Evolutionary conservation across 495 filamentous ascomycete species (phyloP).

Genomic region (Hyaloscypha finlandica): DNA sequence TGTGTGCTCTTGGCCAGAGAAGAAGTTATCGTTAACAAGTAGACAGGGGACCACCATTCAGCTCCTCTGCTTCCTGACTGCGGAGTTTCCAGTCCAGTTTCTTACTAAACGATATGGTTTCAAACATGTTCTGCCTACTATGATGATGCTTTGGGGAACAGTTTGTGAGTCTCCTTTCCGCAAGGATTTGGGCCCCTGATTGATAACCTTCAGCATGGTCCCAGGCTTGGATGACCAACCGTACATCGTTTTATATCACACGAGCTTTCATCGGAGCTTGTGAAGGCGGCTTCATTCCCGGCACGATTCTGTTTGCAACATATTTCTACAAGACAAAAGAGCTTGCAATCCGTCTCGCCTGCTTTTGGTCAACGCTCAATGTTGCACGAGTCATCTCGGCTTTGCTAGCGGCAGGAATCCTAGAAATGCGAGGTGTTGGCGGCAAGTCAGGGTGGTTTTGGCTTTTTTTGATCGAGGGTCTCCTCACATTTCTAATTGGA

Average conservation of each 20-base stretch:
- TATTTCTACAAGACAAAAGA: slow-evolving; percentile 78
- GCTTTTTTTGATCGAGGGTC: slow-evolving; percentile 54
- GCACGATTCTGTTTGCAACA: slow-evolving; percentile 63
- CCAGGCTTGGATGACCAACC: slow-evolving; percentile 51
- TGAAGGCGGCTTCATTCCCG: slow-evolving; percentile 67
- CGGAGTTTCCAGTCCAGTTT: slow-evolving; percentile 42
- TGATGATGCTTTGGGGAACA: slow-evolving; percentile 52
- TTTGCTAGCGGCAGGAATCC: slow-evolving; percentile 52
- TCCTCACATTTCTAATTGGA: slow-evolving; percentile 39
- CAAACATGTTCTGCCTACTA: slow-evolving; percentile 29
- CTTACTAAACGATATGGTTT: slow-evolving; percentile 38
- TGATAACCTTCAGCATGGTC: slow-evolving; percentile 31
- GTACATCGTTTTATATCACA: slow-evolving; percentile 60
- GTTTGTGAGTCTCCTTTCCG: slow-evolving; percentile 32
- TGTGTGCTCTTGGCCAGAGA: slow-evolving; percentile 12
- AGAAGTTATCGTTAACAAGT: neutral
- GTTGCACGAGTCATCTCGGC: slow-evolving; percentile 52
- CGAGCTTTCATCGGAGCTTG: slow-evolving; percentile 68
- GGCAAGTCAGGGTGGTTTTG: slow-evolving; percentile 62
- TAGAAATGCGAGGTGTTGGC: slow-evolving; percentile 50
- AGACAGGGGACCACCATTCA: slow-evolving; percentile 39
- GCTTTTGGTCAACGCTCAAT: slow-evolving; percentile 66
- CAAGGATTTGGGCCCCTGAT: neutral
- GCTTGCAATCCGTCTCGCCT: slow-evolving; percentile 64
- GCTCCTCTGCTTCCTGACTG: slow-evolving; percentile 37